Evolutionary conservation across 768 basidiomycete genomes (phyloP), one percentile per base, ranked within the genome.

Genomic region (Naganishia friedmannii): DNA sequence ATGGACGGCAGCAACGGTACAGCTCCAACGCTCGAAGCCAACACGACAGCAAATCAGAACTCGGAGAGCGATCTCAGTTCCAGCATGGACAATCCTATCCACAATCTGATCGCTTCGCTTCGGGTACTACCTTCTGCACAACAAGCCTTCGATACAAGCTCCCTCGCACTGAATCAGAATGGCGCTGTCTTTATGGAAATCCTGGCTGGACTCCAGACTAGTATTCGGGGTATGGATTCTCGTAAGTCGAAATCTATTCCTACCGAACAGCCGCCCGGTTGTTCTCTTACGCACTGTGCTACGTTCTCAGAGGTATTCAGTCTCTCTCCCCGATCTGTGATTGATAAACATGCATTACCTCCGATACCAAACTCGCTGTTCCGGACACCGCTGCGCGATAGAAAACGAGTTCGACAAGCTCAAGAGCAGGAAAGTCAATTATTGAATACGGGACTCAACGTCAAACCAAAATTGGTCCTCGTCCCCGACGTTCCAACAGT

Each of bases 401-500:
- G 60, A 26, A 63, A 63, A 63, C 60, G 60, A 45, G 60, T 63
- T 21, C 60, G 60, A 1, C 60, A 63, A 37, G 60, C 39, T 46
- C 60, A 45, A 42, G 60, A 63, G 21, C 39, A 63, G 23, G 23
- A 63, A 19, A 63, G 60, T 23, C 60, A 46, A 29, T 21, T 63
- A 7, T 42, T 63, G 12, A 63, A 45, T 45, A 63, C 60, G 60
- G 60, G 60, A 10, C 60, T 63, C 23, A 63, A 63, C 15, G 60
- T 63, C 12, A 63, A 63, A 63, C 60, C 60, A 3, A 63, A 42
- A 29, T 42, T 63, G n/a, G 26, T 63, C 17, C n/a, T 63, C n/a
- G 60, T 63, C 26, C 60, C 60, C 21, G 39, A 10, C 26, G 60
- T 63, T 42, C 60, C 60, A 28, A 21, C 26, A 7, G 60, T 7